phyloP scores from a whole-genome alignment of 2,329 filamentous ascomycete genomes.

The Epichloe festucae region DNA sequence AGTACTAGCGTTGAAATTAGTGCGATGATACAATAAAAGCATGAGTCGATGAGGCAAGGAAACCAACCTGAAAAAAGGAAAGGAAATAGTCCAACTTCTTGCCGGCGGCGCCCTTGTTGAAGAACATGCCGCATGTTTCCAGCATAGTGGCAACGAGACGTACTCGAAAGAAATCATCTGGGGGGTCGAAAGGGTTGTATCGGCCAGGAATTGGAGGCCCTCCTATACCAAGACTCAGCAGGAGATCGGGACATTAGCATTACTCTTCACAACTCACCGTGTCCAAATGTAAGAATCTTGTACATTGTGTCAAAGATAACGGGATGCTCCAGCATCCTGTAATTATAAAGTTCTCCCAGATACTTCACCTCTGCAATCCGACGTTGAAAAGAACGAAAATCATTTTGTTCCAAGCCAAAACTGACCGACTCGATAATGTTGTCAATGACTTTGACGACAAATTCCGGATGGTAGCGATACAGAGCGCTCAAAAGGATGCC shows the following conservation, averaged over 20 bases:
- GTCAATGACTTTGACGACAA: conserved; percentile 84
- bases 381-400: conserved; percentile 94
- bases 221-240: conserved; percentile 26
- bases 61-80: conserved; percentile 73
- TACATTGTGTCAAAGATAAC: conserved; percentile 94
- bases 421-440: conserved; percentile 79
- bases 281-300: conserved; percentile 85
- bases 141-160: conserved; percentile 78
- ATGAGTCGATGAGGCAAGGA: not conserved
- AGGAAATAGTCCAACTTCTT: conserved; percentile 98
- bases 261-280: conserved; percentile 37
- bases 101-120: conserved; percentile 86
- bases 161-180: conserved; percentile 96
- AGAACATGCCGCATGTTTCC: conserved; percentile 93
- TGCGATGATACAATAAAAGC: not conserved
- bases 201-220: conserved; percentile 71
- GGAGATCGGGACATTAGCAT: not conserved
- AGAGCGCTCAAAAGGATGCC: conserved; percentile 80
- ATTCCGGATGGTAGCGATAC: conserved; percentile 82
- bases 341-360: conserved; percentile 91
- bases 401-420: conserved; percentile 83
- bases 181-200: conserved; percentile 66
- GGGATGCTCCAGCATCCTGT: conserved; percentile 88
- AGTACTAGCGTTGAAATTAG: conserved; percentile 47
- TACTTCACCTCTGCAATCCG: conserved; percentile 94